A percentile compares a stretch with the other conserved stretches of the same genome.
Conservation (phyloP, 192 early-diverging fungal genomes). For the Podila minutissima region DNA sequence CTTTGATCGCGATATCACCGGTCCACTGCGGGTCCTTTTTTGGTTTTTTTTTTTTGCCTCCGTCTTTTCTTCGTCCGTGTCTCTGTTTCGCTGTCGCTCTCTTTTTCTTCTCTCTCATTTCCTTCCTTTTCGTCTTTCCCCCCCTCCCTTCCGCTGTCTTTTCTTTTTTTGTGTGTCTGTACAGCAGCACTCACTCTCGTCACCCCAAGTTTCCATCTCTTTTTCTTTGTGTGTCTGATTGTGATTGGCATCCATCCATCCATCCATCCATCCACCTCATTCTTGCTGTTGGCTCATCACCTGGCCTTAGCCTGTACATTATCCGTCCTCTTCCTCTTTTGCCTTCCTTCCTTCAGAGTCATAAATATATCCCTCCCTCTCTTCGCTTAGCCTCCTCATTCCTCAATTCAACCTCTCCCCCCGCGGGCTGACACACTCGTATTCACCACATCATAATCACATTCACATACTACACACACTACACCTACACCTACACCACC, state of each 20-base stretch:
- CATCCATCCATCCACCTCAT: not conserved
- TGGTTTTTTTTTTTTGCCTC: conserved; percentile 1
- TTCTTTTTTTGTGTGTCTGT: not conserved
- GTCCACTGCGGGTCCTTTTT: not conserved
- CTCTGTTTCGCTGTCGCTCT: not conserved
- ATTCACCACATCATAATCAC: too few species aligned
- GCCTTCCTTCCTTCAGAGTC: not conserved
- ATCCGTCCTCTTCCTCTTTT: too few species aligned
- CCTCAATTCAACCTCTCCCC: not conserved
- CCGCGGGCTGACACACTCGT: not conserved
- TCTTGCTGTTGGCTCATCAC: too few species aligned
- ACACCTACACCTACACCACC: too few species aligned
- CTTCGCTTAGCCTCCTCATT: not conserved
- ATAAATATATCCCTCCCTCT: not conserved
- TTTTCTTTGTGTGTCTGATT: not conserved
- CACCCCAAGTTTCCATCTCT: not conserved
- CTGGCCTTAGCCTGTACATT: too few species aligned
- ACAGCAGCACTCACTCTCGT: not conserved
- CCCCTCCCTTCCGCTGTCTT: not conserved
- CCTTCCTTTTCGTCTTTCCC: not conserved
- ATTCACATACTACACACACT: too few species aligned
- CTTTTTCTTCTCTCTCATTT: too few species aligned
- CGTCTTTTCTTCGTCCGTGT: not conserved
- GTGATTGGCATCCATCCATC: not conserved
- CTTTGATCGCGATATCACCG: too few species aligned